Base-by-base conservation (phyloP, 805 yeast genomes). In the Ogataea henricii region DNA sequence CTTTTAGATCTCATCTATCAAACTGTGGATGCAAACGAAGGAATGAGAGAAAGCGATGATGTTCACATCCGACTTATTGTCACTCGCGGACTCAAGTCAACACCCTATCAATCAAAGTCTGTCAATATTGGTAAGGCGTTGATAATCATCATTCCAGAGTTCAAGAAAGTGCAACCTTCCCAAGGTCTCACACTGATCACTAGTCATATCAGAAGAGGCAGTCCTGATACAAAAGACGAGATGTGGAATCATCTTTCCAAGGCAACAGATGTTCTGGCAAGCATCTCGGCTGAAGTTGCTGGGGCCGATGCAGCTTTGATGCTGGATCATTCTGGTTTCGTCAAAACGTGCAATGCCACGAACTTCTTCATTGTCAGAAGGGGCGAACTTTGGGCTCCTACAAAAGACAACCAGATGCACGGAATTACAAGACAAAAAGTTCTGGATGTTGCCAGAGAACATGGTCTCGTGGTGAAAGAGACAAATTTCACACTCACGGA, bases 191-290 rank as follows among this genome's bases (percentile, higher is more conserved):
- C 40, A 3, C 35, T 49, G 16, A 35, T 46, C 8, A 46, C 53
- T 6, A 41, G 43, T 3, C 43, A 46, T 40, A 42, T 49, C n/a
- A 22, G 49, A 14, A 42, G 49, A 25, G 53, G 49, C 2, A 37
- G 35, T 30, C 37, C 49, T 4, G 49, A 46, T 23, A 42, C 47
- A 9, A 49, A 49, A 26, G 49, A 49, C 38, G 53, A 49, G 23
- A 49, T 49, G 53, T 46, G 49, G 53, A 49, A 49, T 34, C 53
- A 49, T 26, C 43, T 48, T 9, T 45, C 49, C 13, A 49, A 49
- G n/a, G 53, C 49, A 2, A 49, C 53, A 13, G 53, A 49, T 34
- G 46, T 49, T 1, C 33, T 43, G 21, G 53, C 53, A 2, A 49
- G 49, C 25, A 49, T 49, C 12, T 49, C 49, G 12, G 49, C 53